These are phyloP conservation scores for Linum trigynum DNA, from an alignment of 345 rosid genomes.

Conservation along the genomic window DNA sequence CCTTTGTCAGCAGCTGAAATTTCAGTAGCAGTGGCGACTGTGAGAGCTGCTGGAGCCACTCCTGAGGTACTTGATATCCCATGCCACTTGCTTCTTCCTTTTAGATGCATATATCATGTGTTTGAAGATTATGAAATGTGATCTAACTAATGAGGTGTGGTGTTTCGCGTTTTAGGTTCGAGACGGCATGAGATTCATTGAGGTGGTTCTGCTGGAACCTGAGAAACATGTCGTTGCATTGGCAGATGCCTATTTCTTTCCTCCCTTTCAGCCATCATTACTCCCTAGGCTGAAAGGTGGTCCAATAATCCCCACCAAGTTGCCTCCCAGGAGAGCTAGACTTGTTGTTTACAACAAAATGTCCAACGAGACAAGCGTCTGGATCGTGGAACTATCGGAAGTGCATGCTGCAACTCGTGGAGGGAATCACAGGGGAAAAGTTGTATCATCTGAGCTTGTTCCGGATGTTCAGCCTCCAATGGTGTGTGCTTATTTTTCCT, in stretches of 20 bases:
- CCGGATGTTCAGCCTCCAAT: conserved; percentile 92
- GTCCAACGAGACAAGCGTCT: conserved; percentile 75
- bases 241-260: conserved; percentile 91
- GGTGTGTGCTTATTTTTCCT: conserved; percentile 32
- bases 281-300: conserved; percentile 81
- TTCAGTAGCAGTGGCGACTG: conserved; percentile 83
- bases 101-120: not conserved
- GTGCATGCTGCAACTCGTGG: conserved; percentile 89
- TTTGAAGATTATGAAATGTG: not conserved
- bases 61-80: conserved; percentile 51
- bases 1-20: conserved; percentile 86
- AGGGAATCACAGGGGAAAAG: conserved; percentile 93
- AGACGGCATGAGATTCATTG: conserved; percentile 85
- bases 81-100: not conserved
- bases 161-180: conserved; percentile 46
- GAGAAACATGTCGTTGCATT: conserved; percentile 71
- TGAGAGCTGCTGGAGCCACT: conserved; percentile 84
- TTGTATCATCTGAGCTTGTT: conserved; percentile 56
- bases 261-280: conserved; percentile 86
- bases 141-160: not conserved
- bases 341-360: conserved; percentile 70
- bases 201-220: conserved; percentile 79
- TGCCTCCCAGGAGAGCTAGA: conserved; percentile 83
- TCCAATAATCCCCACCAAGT: conserved; percentile 70
- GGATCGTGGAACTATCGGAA: conserved; percentile 79